Evolutionary conservation across 208 protist species (phyloP).

Genomic region (Zelonia costaricensis): DNA sequence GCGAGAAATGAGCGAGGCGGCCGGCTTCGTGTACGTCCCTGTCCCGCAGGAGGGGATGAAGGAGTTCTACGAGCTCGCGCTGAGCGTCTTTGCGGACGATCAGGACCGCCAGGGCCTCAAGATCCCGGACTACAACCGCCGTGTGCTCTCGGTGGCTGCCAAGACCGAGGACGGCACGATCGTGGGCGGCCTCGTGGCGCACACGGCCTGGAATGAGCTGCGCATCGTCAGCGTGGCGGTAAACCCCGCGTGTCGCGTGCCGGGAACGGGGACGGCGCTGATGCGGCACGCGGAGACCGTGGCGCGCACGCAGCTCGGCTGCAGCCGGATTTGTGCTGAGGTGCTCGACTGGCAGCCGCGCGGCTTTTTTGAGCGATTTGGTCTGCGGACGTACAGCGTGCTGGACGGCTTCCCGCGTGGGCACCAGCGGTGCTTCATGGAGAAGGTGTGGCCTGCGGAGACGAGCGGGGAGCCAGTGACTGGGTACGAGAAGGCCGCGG

Average conservation of each 20-base stretch:
- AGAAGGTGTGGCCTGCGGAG: slow-evolving; percentile 20
- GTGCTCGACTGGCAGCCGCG: slow-evolving; percentile 32
- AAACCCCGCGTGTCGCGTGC: slow-evolving; percentile 15
- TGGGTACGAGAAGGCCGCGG: neutral
- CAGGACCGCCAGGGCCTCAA: neutral
- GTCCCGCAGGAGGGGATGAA: slow-evolving; percentile 4
- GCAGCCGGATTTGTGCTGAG: slow-evolving; percentile 5
- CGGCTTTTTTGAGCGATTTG: slow-evolving; percentile 15
- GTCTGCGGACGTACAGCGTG: slow-evolving; percentile 13
- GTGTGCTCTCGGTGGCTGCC: slow-evolving; percentile 1
- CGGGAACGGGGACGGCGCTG: slow-evolving; percentile 21
- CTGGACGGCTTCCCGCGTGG: slow-evolving; percentile 18
- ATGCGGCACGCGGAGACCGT: slow-evolving; percentile 13
- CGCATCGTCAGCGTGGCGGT: slow-evolving; percentile 14
- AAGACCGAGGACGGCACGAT: slow-evolving; percentile 19
- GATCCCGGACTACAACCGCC: slow-evolving; percentile 8
- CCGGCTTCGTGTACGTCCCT: slow-evolving; percentile 1
- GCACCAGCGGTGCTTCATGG: slow-evolving; percentile 22
- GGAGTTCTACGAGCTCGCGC: neutral
- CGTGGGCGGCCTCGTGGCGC: slow-evolving; percentile 3
- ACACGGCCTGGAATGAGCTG: slow-evolving; percentile 12
- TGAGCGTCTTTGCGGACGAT: neutral
- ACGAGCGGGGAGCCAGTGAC: neutral
- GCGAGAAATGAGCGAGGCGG: too few species aligned
- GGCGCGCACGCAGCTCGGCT: slow-evolving; percentile 6